A percentile compares a stretch with the other conserved stretches of the same genome.
Conservation (phyloP, 1,284 basidiomycete genomes). For the Trichosporon ovoides region DNA sequence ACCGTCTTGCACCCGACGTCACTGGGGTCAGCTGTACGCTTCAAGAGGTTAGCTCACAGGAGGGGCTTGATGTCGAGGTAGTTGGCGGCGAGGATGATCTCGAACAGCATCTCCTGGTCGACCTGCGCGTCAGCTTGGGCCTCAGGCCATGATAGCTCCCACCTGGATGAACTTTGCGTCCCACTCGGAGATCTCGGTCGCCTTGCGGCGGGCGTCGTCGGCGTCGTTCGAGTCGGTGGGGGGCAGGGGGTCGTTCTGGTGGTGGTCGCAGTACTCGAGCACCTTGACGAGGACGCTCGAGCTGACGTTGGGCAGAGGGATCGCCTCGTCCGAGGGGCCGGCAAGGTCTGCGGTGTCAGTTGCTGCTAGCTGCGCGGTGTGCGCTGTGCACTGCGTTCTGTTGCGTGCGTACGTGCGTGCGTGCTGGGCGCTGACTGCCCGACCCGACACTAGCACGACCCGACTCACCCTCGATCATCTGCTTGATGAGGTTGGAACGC, state of each 20-base stretch:
- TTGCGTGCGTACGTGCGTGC: too few species aligned
- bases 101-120: constrained; percentile 83
- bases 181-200: constrained; percentile 98
- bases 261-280: constrained; percentile 98
- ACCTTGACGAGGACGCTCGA: constrained; percentile 97
- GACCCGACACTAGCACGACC: too few species aligned
- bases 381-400: too few species aligned
- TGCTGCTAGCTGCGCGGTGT: neutral
- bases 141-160: constrained; percentile 8
- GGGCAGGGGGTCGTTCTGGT: constrained; percentile 93
- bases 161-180: constrained; percentile 94
- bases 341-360: constrained; percentile 66
- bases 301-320: constrained; percentile 95
- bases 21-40: constrained; percentile 50
- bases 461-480: constrained; percentile 94
- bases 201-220: constrained; percentile 94
- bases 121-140: constrained; percentile 47
- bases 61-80: constrained; percentile 99
- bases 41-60: constrained; percentile 59
- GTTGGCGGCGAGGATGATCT: constrained; percentile 99
- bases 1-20: constrained; percentile 99
- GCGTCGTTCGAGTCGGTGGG: constrained; percentile 65
- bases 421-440: too few species aligned
- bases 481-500: constrained; percentile 94
- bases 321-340: constrained; percentile 78